Percentiles rank a stretch among this genome's conserved stretches.
These are phyloP conservation scores for Medicago arabica DNA, from an alignment of 306 rosid genomes.

Conservation along the genomic window DNA sequence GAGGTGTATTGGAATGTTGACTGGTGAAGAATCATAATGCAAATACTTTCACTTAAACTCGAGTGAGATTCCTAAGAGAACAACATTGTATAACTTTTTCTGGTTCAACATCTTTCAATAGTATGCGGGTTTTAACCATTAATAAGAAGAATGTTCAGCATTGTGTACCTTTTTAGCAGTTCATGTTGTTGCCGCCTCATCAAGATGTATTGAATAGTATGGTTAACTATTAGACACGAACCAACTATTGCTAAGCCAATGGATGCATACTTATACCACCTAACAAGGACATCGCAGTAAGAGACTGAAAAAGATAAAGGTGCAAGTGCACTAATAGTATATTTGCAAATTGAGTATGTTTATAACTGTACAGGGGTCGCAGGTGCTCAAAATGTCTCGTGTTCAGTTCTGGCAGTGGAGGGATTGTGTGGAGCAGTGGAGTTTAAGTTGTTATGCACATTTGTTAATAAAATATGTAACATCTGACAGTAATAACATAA, in stretches of 20 bases:
- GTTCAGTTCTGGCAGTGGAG: no score
- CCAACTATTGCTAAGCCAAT: constrained; percentile 78
- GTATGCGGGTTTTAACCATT: no score
- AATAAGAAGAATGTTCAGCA: background rate
- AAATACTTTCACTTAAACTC: background rate
- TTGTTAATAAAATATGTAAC: no score
- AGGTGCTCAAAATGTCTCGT: no score
- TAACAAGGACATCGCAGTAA: constrained; percentile 38
- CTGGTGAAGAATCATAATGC: constrained; percentile 5
- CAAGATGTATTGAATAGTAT: constrained; percentile 64
- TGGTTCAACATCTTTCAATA: background rate
- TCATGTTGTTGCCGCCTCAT: constrained; percentile 63
- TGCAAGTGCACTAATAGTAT: no score
- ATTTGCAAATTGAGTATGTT: no score
- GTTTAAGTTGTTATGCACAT: no score
- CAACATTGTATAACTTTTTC: no score
- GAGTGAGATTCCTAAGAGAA: no score
- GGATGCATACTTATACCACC: constrained; percentile 95
- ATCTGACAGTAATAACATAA: no score
- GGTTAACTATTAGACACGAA: constrained; percentile 76
- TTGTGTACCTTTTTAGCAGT: constrained; percentile 65
- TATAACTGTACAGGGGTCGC: no score
- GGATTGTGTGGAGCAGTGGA: no score
- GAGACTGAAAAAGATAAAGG: background rate
- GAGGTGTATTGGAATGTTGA: constrained; percentile 28